Evolutionary conservation across 495 filamentous ascomycete species (phyloP), one percentile per base, ranked within the genome.

Genomic region (Sphaerosporella brunnea): DNA sequence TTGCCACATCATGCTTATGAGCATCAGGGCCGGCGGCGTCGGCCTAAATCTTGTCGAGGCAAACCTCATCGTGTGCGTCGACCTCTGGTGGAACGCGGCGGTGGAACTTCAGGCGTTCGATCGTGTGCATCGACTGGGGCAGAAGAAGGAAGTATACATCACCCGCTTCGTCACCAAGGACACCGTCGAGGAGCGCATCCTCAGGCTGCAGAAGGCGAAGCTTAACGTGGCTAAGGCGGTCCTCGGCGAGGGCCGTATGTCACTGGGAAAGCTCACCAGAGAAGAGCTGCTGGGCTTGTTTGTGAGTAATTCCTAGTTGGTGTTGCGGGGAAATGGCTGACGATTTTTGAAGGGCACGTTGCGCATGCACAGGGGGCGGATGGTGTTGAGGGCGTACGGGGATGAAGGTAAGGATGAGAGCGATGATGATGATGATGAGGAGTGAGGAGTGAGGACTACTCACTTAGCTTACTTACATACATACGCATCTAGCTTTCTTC

Each of bases 11-110:
- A 45, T 73, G 45, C 58, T 78, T 5, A 62, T 67, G 0, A 65
- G 64, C 1, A 53, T 72, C 1, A 66, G 62, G 21, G 64, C 64
- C n/a, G 70, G 72, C 0, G 69, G 68, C 0, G 61, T 62, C 10
- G 66, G 69, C 1, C 60, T 77, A 2, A 74, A 78, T 30, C 58
- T 79, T 18, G 68, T 72, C 0, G 61, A 62, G 36, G 75, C 73
- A 0, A 74, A 72, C 42, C 68, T 74, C 25, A 73, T 76, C 37
- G 71, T 78, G 13, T 63, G 69, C 1, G 44, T 77, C 0, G 76
- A 79, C 45, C 64, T 70, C 0, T 79, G 74, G 74, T 80, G 73
- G 72, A 79, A 79, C 44, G 63, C 63, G 28, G 57, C 62, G 23
- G 38, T 64, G 0, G 64, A 69, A 44, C 49, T 65, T 40, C 65